phyloP scores from a whole-genome alignment of 148 eudicot species.

The Chenopodium berlandieri region DNA sequence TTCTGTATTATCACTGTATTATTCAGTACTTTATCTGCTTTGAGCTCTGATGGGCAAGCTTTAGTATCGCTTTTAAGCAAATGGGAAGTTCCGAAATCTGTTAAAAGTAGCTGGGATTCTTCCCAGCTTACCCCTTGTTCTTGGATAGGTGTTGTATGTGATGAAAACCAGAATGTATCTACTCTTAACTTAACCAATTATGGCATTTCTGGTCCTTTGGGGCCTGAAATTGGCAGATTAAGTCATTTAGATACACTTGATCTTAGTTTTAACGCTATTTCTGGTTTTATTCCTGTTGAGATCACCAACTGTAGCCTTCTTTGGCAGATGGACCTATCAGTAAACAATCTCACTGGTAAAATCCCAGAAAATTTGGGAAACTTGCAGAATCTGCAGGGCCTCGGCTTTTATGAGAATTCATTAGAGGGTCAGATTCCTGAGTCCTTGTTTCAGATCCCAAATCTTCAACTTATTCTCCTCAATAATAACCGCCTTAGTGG shows the following conservation, averaged over 20 bases:
- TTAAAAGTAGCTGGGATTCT: slow-evolving; percentile 53
- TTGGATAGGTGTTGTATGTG: slow-evolving; percentile 67
- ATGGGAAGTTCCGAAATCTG: slow-evolving; percentile 56
- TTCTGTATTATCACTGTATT: slow-evolving; percentile 14
- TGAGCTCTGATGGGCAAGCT: slow-evolving; percentile 59
- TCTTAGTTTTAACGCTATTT: slow-evolving; percentile 39
- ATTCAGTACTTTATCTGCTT: slow-evolving; percentile 27
- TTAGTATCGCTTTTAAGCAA: slow-evolving; percentile 50
- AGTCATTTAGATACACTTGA: slow-evolving; percentile 38
- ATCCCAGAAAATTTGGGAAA: slow-evolving; percentile 27
- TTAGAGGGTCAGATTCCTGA: slow-evolving; percentile 54
- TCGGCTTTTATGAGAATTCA: slow-evolving; percentile 40
- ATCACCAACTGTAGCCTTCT: slow-evolving; percentile 52
- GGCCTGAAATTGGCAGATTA: slow-evolving; percentile 54
- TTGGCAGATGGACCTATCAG: slow-evolving; percentile 41
- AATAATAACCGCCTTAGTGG: slow-evolving; percentile 50
- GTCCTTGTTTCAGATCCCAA: slow-evolving; percentile 40
- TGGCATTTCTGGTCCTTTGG: slow-evolving; percentile 56
- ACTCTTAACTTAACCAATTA: slow-evolving; percentile 41
- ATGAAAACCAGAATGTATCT: slow-evolving; percentile 29
- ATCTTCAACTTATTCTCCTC: slow-evolving; percentile 36
- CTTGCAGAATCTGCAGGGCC: slow-evolving; percentile 22
- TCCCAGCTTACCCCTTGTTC: slow-evolving; percentile 66
- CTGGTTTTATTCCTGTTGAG: slow-evolving; percentile 48
- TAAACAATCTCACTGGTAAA: slow-evolving; percentile 44